Base-by-base conservation (phyloP, 176 grass and related monocot species). In the Phyllostachys edulis region DNA sequence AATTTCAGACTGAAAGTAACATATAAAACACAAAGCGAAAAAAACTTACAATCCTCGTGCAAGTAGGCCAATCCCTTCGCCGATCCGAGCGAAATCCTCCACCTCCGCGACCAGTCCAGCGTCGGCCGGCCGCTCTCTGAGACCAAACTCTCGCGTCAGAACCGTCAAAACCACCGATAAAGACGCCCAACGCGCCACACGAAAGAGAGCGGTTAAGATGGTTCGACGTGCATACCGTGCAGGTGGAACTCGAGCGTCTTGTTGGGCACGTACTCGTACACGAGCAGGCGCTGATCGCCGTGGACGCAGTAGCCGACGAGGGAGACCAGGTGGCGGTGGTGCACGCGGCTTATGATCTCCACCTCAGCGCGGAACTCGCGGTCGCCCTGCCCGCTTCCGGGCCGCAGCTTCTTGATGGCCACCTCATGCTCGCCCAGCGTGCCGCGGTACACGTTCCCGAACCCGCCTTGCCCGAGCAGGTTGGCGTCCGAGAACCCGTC, bases 281-380 rank as follows among this genome's bases (percentile, higher is more conserved):
- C 87, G 63, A 98, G 90, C 29, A 98, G 75, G 27, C 91, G 90
- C 45, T 98, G 93, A 15, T 93, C 83, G 80, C 62, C 85, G 52
- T 93, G 82, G 37, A 98, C 60, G 78, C 94, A 97, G 80, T 90
- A 94, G 7, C 94, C 94, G 54, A 94, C 85, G 10, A 97, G 85
- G 6, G 94, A 93, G 56, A 97, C 94, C 82, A 97, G 85, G 90
- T 97, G 91, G 36, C 94, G 83, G 82, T 97, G 94, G 83, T 97
- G 94, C 3, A 97, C 88, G 26, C 94, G 87, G 91, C 94, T 88
- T 59, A 95, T 94, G 69, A 91, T 93, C 71, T 98, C 93, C 37
- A 98, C 93, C 85, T 98, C 96, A 9, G 96, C 89, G 71, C 64
- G 93, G 89, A 98, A 98, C 82, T 98, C 96, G 60, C 89, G 91